Percentiles rank a stretch among this genome's conserved stretches.
Evolutionary conservation across 2,329 filamentous ascomycete species (phyloP).

Genomic region (Sporothrix phasma): DNA sequence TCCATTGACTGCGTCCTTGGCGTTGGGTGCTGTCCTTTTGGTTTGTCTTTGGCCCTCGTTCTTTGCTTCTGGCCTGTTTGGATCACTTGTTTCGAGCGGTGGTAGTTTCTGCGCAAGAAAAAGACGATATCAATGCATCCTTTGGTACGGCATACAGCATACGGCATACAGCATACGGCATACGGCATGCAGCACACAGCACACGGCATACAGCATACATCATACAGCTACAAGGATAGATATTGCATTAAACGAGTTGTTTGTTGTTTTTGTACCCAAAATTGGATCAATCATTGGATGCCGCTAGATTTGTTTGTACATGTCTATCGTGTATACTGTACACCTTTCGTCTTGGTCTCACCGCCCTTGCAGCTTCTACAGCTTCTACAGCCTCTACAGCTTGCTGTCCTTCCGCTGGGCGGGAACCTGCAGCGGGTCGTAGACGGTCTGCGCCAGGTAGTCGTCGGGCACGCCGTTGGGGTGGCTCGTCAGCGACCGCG

Average conservation of each 20-base stretch:
- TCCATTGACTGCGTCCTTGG: no score
- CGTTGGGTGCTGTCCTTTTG: no score
- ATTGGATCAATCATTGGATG: neutral
- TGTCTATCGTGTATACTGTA: neutral
- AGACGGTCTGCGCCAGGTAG: conserved; percentile 37
- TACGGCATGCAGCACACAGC: no score
- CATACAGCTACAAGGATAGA: neutral
- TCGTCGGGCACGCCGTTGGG: conserved; percentile 40
- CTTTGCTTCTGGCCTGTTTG: neutral
- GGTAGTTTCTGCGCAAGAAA: neutral
- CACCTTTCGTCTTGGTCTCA: neutral
- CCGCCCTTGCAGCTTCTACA: no score
- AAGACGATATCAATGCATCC: no score
- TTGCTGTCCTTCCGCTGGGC: conserved; percentile 42
- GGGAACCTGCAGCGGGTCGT: conserved; percentile 45
- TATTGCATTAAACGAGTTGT: neutral
- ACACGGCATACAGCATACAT: no score
- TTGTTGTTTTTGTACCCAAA: neutral
- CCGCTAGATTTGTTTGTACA: neutral
- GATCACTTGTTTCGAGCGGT: neutral
- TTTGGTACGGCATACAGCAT: no score
- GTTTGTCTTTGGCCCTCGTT: neutral
- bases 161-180: no score
- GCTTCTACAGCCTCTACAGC: conserved; percentile 27
- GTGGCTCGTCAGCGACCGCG: conserved; percentile 53